Evolutionary conservation across 306 rosid species (phyloP), one percentile per base, ranked within the genome.

Genomic region (Echinosophora koreensis): DNA sequence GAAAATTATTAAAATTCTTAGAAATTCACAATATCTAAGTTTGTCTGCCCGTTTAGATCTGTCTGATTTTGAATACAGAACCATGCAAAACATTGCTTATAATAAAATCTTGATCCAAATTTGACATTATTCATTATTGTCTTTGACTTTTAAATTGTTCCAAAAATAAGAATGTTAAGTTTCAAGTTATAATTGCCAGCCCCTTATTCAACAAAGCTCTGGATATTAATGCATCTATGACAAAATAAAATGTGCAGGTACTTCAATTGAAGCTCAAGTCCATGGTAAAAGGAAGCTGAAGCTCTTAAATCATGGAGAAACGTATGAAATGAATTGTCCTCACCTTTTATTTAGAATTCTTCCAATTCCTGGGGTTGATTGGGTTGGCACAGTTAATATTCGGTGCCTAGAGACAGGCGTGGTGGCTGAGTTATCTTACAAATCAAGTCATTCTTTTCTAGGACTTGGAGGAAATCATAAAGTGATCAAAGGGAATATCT

Each of bases 271-370:
- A 79, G 87, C 87, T 60, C 86, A 85, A 83, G 81, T 92, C 6
- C 74, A 18, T 42, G 99, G 99, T 2, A 92, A 84, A 81, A 78
- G 98, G 69, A 66, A 79, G 66, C 55, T 92, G 70, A 95, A 85
- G 87, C 97, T 95, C 5, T 32, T 82, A 56, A 89, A 89, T 81
- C 92, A 92, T 56, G 83, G 94, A 44, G 99, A 95, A 80, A 95
- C 97, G 50, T 95, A 95, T 81, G 89, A 78, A 57, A 89, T 88
- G 98, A 91, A 88, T 74, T 78, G 88, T 14, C 99, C 97, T 13
- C 85, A 85, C 51, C 88, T 95, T 58, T 44, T 82, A 15, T 78
- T 90, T 57, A 94, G 83, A 77, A 81, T 88, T 76, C 69, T 94
- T 75, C 98, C 96, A 0, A 9, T 84, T 30, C 82, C 94, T 66